Base-by-base conservation (phyloP, 805 yeast genomes). In the Candida fluviatilis region DNA sequence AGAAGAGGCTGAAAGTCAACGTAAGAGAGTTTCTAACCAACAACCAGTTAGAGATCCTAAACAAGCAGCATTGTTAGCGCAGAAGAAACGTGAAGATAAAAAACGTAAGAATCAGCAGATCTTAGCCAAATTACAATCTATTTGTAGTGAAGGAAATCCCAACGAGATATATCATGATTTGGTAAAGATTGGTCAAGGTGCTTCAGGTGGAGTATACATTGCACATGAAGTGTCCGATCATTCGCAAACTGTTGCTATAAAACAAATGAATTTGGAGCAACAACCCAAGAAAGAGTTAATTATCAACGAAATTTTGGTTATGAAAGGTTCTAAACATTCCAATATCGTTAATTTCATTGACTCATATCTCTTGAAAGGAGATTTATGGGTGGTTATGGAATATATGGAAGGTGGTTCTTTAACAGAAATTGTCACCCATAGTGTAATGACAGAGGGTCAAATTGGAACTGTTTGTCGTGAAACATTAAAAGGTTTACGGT, bases 381-480 rank as follows among this genome's bases (percentile, higher is more conserved):
- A 84, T 49, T 69, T 93, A 39, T 93, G 99, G 99, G 98, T 93
- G 7, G 80, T 93, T 15, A 93, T 93, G 99, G 99, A 93, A 62
- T 93, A 87, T 57, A 93, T 93, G 99, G 97, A 93, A 60, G 99
- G 99, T 45, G 99, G 99, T 2, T 83, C 95, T 0, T 70, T 93
- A 49, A 91, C 99, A 0, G 99, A 93, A 63, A 91, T 93, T 24
- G 95, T 93, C 13, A 87, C 95, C 0, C 90, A 90, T 57, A 78
- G 80, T 56, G 83, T 82, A 37, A 80, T 93, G 84, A 79, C 95
- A 2, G 99, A 93, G 54, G 87, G 85, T 11, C 98, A 93, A 61
- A 93, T 93, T 56, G 95, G 95, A 30, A 88, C 96, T 1, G 96
- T 93, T 17, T 88, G 95, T 51, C 74, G 93, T 42, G 99, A 93